Percentiles rank a stretch among this genome's conserved stretches.
phyloP scores from a whole-genome alignment of 176 grass and related monocot genomes.

The Bromus sterilis region DNA sequence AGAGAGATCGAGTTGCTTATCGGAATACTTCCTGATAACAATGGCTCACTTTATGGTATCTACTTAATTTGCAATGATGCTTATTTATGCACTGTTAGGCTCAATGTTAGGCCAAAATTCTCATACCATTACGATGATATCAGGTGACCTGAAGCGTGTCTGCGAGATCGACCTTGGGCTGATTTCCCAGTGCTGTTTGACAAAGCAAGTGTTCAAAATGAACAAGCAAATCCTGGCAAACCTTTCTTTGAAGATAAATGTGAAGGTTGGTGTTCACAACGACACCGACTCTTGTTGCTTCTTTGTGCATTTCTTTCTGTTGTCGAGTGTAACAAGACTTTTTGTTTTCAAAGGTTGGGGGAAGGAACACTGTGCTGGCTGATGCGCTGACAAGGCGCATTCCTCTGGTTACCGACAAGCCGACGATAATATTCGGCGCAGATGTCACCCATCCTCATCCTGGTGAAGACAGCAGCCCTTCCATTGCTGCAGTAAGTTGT shows the following conservation, averaged over 20 bases:
- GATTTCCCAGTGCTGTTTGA: slow-evolving; percentile 73
- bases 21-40: slow-evolving; percentile 84
- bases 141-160: slow-evolving; percentile 88
- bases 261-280: slow-evolving; percentile 51
- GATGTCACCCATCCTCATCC: slow-evolving; percentile 96
- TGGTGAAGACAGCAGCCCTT: slow-evolving; percentile 90
- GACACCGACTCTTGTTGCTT: background rate
- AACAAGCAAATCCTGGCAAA: slow-evolving; percentile 84
- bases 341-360: slow-evolving; percentile 55
- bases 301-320: background rate
- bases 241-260: slow-evolving; percentile 94
- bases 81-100: background rate
- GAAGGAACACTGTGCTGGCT: slow-evolving; percentile 82
- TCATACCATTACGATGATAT: background rate
- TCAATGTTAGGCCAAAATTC: background rate
- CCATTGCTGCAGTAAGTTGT: slow-evolving; percentile 72
- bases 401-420: slow-evolving; percentile 79
- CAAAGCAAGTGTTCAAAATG: slow-evolving; percentile 79
- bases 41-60: slow-evolving; percentile 87
- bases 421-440: slow-evolving; percentile 90
- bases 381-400: slow-evolving; percentile 77
- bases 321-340: background rate
- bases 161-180: slow-evolving; percentile 91
- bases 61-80: background rate
- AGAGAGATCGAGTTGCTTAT: slow-evolving; percentile 75